Conservation (phyloP, 495 filamentous ascomycete species). For the Penicillium parvum region DNA sequence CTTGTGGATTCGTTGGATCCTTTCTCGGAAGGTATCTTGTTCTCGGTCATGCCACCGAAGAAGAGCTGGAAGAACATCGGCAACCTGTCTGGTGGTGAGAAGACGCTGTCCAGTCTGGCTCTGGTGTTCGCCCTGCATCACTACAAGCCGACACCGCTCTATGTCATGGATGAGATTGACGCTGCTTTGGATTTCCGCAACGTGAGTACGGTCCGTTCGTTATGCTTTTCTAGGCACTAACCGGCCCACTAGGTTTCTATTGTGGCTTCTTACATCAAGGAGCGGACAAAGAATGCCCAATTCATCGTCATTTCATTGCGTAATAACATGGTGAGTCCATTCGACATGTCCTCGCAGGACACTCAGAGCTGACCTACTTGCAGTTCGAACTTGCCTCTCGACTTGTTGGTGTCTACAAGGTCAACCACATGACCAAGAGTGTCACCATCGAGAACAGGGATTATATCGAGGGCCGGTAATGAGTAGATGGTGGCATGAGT, state of each 20-base stretch:
- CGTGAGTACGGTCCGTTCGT: conserved; percentile 50
- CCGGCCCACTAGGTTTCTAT: conserved; percentile 73
- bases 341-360: neutral
- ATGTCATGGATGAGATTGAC: conserved; percentile 99
- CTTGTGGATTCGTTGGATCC: conserved; percentile 93
- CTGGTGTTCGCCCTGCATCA: conserved; percentile 97
- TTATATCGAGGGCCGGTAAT: conserved; percentile 57
- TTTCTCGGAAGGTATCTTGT: conserved; percentile 94
- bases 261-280: conserved; percentile 97
- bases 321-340: conserved; percentile 78
- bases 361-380: conserved; percentile 11
- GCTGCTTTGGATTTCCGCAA: conserved; percentile 97
- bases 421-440: conserved; percentile 99
- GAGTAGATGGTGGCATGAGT: conserved; percentile 7
- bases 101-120: conserved; percentile 90
- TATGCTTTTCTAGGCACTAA: conserved; percentile 8
- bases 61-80: conserved; percentile 99
- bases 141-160: conserved; percentile 94
- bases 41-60: conserved; percentile 98
- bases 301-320: conserved; percentile 97
- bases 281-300: conserved; percentile 97
- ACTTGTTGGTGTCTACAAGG: conserved; percentile 96
- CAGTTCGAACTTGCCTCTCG: conserved; percentile 89
- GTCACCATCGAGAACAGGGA: conserved; percentile 92
- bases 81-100: conserved; percentile 92